Conservation (phyloP, 2,329 filamentous ascomycete genomes). For the Ceratocystis diversiconidia region DNA sequence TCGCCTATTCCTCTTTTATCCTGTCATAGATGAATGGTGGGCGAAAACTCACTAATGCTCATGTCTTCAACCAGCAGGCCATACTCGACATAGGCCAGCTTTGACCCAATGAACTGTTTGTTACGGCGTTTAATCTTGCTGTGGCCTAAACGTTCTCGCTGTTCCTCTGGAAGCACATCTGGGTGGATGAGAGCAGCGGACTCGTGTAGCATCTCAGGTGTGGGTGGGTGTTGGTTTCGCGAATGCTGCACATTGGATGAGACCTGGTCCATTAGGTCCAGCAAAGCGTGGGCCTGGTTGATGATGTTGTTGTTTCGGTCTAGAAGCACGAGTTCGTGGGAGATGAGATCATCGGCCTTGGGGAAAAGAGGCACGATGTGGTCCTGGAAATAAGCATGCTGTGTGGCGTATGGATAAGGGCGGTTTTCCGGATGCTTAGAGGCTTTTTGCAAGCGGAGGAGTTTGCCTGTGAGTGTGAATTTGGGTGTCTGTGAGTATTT, state of each 20-base stretch:
- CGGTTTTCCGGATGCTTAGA: slow-evolving; percentile 17
- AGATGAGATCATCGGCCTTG: slow-evolving; percentile 29
- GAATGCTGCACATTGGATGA: slow-evolving; percentile 17
- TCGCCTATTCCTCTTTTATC: not conserved
- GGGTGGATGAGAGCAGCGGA: slow-evolving; percentile 4
- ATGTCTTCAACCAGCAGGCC: slow-evolving; percentile 65
- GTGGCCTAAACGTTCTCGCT: not conserved
- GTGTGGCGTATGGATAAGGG: slow-evolving; percentile 18
- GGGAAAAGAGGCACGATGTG: slow-evolving; percentile 18
- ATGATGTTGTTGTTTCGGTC: slow-evolving; percentile 26
- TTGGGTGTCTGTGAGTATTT: not conserved
- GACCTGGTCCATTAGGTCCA: slow-evolving; percentile 34
- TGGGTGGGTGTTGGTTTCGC: slow-evolving; percentile 11
- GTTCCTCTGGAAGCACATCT: slow-evolving; percentile 11
- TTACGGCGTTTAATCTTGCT: slow-evolving; percentile 23
- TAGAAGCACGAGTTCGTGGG: slow-evolving; percentile 36
- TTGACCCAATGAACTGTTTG: slow-evolving; percentile 36
- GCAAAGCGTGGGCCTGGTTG: slow-evolving; percentile 37
- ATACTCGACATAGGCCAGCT: slow-evolving; percentile 36
- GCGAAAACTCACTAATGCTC: slow-evolving; percentile 30
- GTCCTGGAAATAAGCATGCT: slow-evolving; percentile 17
- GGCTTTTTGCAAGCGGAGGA: slow-evolving; percentile 19
- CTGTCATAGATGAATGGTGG: no score
- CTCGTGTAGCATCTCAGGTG: slow-evolving; percentile 15
- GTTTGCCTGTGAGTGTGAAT: slow-evolving; percentile 19